These are phyloP conservation scores for Pestalotiopsis sp. DNA, from an alignment of 2,329 filamentous ascomycete genomes.

Conservation along the genomic window DNA sequence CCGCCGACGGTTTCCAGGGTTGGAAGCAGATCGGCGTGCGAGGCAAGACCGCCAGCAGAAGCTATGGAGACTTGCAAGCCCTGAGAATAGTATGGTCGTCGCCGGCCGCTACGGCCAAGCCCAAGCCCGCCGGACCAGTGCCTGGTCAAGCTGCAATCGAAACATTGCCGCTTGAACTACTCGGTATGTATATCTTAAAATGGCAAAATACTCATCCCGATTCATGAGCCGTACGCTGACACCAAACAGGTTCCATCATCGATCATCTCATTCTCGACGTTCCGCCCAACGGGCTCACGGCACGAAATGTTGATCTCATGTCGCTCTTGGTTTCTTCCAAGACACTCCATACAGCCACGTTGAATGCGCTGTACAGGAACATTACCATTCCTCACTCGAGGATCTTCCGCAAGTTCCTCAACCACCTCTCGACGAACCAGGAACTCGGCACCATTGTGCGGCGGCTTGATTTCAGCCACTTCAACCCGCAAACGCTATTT, in stretches of 20 bases:
- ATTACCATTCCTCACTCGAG: constrained; percentile 82
- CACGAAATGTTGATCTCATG: constrained; percentile 77
- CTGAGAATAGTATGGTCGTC: constrained; percentile 56
- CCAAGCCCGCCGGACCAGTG: constrained; percentile 31
- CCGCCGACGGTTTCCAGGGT: constrained; percentile 56
- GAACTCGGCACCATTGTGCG: constrained; percentile 74
- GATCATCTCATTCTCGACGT: constrained; percentile 73
- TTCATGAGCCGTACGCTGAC: not conserved
- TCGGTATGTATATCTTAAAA: constrained; percentile 53
- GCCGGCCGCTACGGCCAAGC: constrained; percentile 30
- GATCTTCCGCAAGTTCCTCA: constrained; percentile 80
- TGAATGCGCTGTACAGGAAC: constrained; percentile 74
- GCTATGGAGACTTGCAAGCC: constrained; percentile 59
- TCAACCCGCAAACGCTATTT: constrained; percentile 77
- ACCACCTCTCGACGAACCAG: constrained; percentile 65
- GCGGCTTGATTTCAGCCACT: constrained; percentile 82
- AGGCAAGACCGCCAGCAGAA: constrained; percentile 60
- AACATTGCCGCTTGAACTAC: constrained; percentile 67
- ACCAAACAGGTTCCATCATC: constrained; percentile 65
- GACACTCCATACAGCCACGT: constrained; percentile 69
- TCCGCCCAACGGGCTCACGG: constrained; percentile 71
- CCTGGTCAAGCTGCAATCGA: constrained; percentile 62
- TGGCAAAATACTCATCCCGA: not conserved
- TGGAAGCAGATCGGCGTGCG: constrained; percentile 64
- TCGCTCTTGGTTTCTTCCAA: constrained; percentile 75